These are phyloP conservation scores for Sporothrix phasma DNA, from an alignment of 2,329 filamentous ascomycete species.

Conservation along the genomic window DNA sequence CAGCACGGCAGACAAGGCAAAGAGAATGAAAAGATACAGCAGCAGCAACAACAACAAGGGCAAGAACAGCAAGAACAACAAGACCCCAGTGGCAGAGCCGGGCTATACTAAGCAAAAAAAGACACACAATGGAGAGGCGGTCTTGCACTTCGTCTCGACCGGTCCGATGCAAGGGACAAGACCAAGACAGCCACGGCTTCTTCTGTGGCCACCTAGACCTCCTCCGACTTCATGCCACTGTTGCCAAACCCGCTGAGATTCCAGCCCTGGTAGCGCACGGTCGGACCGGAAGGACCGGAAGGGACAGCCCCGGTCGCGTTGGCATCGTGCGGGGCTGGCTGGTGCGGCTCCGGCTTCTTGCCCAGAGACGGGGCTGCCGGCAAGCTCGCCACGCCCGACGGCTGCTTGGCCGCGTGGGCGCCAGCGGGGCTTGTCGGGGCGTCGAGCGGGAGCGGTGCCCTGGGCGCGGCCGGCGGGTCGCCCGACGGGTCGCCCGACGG, in stretches of 20 bases:
- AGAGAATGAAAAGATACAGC: too few relatives aligned
- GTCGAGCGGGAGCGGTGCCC: too few relatives aligned
- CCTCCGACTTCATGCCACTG: constrained; percentile 29
- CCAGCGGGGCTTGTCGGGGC: not conserved
- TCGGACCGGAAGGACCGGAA: constrained; percentile 11
- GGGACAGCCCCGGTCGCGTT: not conserved
- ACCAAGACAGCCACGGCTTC: not conserved
- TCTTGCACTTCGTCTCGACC: too few relatives aligned
- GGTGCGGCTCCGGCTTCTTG: constrained; percentile 16
- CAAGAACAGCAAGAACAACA: too few relatives aligned
- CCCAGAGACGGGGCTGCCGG: constrained; percentile 19
- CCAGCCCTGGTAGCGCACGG: constrained; percentile 31
- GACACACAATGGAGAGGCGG: too few relatives aligned
- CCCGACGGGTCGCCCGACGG: not conserved
- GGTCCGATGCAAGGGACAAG: too few relatives aligned
- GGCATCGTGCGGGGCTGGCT: not conserved
- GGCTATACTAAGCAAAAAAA: too few relatives aligned
- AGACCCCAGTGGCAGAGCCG: too few relatives aligned
- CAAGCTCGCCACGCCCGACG: constrained; percentile 10
- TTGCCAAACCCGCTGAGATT: constrained; percentile 33
- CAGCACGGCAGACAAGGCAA: too few relatives aligned
- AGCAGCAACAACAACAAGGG: too few relatives aligned
- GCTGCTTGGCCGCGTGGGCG: not conserved
- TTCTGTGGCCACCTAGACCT: constrained; percentile 13
- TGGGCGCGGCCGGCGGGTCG: not conserved